A percentile compares a stretch with the other conserved stretches of the same genome.
Conservation (phyloP, 1,284 basidiomycete genomes). For the Boletus sp. region DNA sequence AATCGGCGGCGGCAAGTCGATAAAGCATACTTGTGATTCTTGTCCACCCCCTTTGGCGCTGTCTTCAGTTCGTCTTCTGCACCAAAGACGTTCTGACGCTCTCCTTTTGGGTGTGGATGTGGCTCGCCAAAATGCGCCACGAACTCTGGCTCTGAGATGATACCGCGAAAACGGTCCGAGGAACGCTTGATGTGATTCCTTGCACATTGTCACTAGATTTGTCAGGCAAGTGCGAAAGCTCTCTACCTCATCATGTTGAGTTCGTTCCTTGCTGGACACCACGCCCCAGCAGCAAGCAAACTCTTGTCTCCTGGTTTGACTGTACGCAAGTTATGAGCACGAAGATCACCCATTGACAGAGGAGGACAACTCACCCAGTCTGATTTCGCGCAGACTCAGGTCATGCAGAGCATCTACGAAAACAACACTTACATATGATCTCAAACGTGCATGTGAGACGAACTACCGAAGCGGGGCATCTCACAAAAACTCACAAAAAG, state of each 20-base stretch:
- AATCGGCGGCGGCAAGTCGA: background rate
- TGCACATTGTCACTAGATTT: background rate
- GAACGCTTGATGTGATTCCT: constrained; percentile 66
- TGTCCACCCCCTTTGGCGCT: constrained; percentile 85
- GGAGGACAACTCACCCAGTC: constrained; percentile 20
- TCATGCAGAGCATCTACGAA: background rate
- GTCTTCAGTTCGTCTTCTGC: constrained; percentile 78
- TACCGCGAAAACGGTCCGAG: constrained; percentile 57
- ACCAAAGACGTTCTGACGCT: constrained; percentile 74
- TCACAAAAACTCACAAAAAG: constrained; percentile 54
- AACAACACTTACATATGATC: constrained; percentile 38
- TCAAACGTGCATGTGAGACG: constrained; percentile 22
- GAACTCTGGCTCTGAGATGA: constrained; percentile 65
- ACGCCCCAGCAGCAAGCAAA: constrained; percentile 75
- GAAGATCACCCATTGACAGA: background rate
- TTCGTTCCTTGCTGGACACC: constrained; percentile 82
- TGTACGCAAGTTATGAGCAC: constrained; percentile 28
- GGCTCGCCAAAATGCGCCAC: constrained; percentile 71
- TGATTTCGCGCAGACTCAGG: constrained; percentile 4
- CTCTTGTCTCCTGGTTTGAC: constrained; percentile 69
- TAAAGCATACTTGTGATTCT: constrained; percentile 58
- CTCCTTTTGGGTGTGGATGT: constrained; percentile 56
- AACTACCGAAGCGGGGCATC: background rate
- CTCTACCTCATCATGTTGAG: constrained; percentile 65
- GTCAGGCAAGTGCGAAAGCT: background rate